Evolutionary conservation across 305 asterid genomes (phyloP).

Genomic region (Fraxinus xanthoxyloides): DNA sequence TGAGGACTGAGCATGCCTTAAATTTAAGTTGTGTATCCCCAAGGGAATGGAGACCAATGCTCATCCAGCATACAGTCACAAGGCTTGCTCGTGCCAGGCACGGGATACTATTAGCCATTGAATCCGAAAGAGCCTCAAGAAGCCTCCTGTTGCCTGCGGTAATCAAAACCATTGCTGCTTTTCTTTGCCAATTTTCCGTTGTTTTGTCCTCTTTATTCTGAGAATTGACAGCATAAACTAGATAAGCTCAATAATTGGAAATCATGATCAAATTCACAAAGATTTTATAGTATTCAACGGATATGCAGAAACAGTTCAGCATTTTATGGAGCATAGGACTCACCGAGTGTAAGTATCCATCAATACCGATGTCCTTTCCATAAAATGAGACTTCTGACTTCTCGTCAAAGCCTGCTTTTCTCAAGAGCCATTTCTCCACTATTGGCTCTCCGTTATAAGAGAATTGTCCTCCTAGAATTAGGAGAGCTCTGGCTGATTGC

Average conservation of each 20-base stretch:
- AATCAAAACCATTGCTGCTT: slow-evolving; percentile 47
- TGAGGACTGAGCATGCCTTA: slow-evolving; percentile 48
- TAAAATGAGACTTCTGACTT: slow-evolving; percentile 22
- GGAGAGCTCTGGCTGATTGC: slow-evolving; percentile 54
- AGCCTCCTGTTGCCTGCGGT: slow-evolving; percentile 42
- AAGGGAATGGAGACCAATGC: slow-evolving; percentile 39
- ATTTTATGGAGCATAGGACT: neutral
- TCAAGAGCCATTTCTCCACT: slow-evolving; percentile 59
- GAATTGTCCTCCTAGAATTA: slow-evolving; percentile 65
- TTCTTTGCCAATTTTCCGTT: slow-evolving; percentile 52
- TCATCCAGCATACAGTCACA: slow-evolving; percentile 69
- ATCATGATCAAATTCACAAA: neutral
- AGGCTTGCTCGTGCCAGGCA: slow-evolving; percentile 71
- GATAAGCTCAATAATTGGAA: neutral
- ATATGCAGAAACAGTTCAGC: neutral
- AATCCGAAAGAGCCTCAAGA: slow-evolving; percentile 51
- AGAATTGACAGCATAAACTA: slow-evolving; percentile 1
- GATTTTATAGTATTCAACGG: neutral
- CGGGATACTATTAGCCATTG: slow-evolving; percentile 66
- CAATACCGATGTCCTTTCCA: slow-evolving; percentile 12
- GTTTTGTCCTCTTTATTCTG: slow-evolving; percentile 56
- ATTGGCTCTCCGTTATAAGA: slow-evolving; percentile 65
- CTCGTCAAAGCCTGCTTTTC: slow-evolving; percentile 49
- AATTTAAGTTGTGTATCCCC: slow-evolving; percentile 39
- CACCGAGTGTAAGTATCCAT: slow-evolving; percentile 36